Conservation (phyloP, 2,329 filamentous ascomycete genomes). For the Trichothecium roseum region DNA sequence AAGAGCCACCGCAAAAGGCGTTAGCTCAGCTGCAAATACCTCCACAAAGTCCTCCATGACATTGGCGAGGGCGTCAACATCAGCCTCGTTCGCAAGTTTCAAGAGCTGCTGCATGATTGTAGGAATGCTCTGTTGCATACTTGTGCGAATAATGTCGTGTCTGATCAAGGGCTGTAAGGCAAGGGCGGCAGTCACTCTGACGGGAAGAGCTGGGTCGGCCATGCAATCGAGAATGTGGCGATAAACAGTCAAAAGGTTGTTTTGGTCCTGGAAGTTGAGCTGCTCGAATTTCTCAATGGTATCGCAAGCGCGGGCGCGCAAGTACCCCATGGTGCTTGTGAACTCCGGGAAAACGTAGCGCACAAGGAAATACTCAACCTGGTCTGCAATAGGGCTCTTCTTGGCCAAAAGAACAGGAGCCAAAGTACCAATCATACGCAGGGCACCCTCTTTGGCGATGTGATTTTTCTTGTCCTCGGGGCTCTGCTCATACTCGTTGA, state of each 20-base stretch:
- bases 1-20: constrained; percentile 90
- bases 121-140: constrained; percentile 96
- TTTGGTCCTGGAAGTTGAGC: constrained; percentile 90
- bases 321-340: constrained; percentile 80
- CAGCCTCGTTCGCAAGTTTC: constrained; percentile 94
- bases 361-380: constrained; percentile 97
- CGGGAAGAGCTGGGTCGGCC: constrained; percentile 86
- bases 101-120: constrained; percentile 99
- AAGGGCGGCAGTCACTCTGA: constrained; percentile 86
- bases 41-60: constrained; percentile 99
- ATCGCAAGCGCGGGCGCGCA: constrained; percentile 90
- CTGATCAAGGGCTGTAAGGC: constrained; percentile 92
- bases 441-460: constrained; percentile 87
- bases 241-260: constrained; percentile 94
- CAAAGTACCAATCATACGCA: constrained; percentile 94
- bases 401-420: constrained; percentile 92
- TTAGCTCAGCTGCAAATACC: constrained; percentile 93
- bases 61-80: constrained; percentile 92
- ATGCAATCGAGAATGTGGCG: constrained; percentile 94
- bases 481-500: constrained; percentile 81
- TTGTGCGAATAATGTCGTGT: constrained; percentile 85
- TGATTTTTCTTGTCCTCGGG: constrained; percentile 87
- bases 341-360: constrained; percentile 98
- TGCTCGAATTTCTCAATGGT: constrained; percentile 97
- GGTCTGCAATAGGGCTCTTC: constrained; percentile 95